These are phyloP conservation scores for Pyrenopolyporus hunteri DNA, from an alignment of 495 filamentous ascomycete genomes.

Conservation along the genomic window DNA sequence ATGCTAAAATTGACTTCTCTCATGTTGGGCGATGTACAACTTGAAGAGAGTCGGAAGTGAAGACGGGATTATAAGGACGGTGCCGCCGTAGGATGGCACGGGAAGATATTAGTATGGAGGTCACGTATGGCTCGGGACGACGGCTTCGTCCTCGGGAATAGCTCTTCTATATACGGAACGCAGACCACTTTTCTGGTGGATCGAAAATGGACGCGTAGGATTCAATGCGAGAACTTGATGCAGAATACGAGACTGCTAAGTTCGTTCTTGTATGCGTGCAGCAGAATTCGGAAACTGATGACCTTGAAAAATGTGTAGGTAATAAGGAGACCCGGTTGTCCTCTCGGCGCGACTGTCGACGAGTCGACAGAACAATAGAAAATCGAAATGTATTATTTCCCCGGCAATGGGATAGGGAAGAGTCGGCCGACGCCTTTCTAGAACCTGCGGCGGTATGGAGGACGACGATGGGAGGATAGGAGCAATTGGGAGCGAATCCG, in stretches of 20 bases:
- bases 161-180: constrained; percentile 29
- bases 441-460: constrained; percentile 10
- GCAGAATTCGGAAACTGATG: constrained; percentile 25
- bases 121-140: background rate
- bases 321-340: constrained; percentile 35
- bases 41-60: constrained; percentile 3
- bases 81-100: constrained; percentile 17
- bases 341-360: constrained; percentile 27
- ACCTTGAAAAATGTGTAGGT: constrained; percentile 40
- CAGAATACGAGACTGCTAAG: constrained; percentile 22
- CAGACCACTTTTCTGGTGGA: constrained; percentile 29
- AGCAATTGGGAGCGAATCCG: constrained; percentile 29
- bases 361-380: constrained; percentile 12
- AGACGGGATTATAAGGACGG: constrained; percentile 18
- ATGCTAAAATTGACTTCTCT: constrained; percentile 99
- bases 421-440: constrained; percentile 24
- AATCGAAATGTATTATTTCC: constrained; percentile 8
- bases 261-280: constrained; percentile 7
- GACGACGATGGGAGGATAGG: constrained; percentile 18
- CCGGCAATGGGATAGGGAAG: constrained; percentile 12
- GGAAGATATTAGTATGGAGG: constrained; percentile 3
- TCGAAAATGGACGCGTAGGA: constrained; percentile 36
- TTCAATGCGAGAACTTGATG: constrained; percentile 39
- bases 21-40: constrained; percentile 63
- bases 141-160: constrained; percentile 31